phyloP scores from a whole-genome alignment of 768 basidiomycete species.

The Boletus huronensis region DNA sequence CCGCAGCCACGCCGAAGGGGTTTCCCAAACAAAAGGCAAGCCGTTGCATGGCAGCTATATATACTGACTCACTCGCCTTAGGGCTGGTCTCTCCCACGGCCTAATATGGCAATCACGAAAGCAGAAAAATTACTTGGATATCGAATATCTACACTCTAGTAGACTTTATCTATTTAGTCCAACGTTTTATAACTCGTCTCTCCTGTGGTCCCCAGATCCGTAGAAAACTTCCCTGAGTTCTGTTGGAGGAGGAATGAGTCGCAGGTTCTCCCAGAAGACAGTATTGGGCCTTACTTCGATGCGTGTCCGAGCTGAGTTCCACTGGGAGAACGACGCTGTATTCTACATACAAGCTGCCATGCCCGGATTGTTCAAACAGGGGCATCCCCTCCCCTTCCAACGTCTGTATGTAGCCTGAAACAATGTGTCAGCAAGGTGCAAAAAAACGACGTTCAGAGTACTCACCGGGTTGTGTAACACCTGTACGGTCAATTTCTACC shows the following conservation, averaged over 20 bases:
- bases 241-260: slow-evolving; percentile 28
- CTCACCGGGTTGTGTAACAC: slow-evolving; percentile 89
- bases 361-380: slow-evolving; percentile 48
- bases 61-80: slow-evolving; percentile 16
- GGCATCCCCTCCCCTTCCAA: slow-evolving; percentile 92
- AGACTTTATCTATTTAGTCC: slow-evolving; percentile 3
- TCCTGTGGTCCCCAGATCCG: slow-evolving; percentile 27
- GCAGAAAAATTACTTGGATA: background rate
- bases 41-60: background rate
- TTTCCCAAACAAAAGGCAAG: slow-evolving; percentile 21
- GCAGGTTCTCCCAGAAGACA: background rate
- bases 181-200: slow-evolving; percentile 40
- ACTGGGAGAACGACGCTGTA: slow-evolving; percentile 89
- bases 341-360: slow-evolving; percentile 88
- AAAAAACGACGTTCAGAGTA: background rate
- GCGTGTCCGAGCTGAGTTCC: slow-evolving; percentile 61
- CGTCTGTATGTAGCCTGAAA: slow-evolving; percentile 77
- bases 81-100: slow-evolving; percentile 31
- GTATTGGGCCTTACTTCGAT: slow-evolving; percentile 60
- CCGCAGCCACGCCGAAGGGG: slow-evolving; percentile 30
- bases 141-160: no score
- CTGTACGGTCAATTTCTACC: slow-evolving; percentile 64
- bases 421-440: background rate
- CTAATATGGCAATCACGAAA: slow-evolving; percentile 5
- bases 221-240: slow-evolving; percentile 57